Base-by-base conservation (phyloP, 2,329 filamentous ascomycete genomes). In the Monosporascus sp. region DNA sequence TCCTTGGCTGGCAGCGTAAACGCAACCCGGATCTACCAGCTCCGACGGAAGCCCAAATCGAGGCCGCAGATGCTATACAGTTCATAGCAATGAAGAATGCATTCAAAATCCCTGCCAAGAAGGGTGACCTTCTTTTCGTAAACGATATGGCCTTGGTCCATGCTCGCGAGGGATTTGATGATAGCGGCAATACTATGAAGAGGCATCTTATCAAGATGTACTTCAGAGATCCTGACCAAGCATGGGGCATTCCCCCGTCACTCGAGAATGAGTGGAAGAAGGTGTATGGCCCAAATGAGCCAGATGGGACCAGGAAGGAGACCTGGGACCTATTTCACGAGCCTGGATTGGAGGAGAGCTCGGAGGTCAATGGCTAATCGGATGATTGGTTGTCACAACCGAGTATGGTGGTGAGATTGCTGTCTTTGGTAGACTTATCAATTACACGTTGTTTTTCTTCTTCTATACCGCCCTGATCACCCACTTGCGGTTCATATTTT, bases 111-210 rank as follows among this genome's bases (percentile, higher is more conserved):
- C 54, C 54, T 20, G 46, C 45, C 49, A 14, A 20, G 1, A 54
- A 53, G 35, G 54, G 54, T 1, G 54, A 56, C 20, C 46, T 56
- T 3, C 45, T 41, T 14, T 52, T 54, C 41, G 52, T 54, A 49
- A 56, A 56, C 49, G 52, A 56, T 38, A 53, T 54, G 52, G 45
- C 51, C 3, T 51, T 56, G 47, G 50, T 56, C 49, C 54, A 56
- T 19, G 52, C 49, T 19, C 54, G 54, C 6, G 46, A 38, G 17
- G 35, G 31, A 6, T 54, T 52, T 38, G 50, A 49, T 16, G 54
- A 56, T n/a, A 49, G 24, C 3, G 49, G 40, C 1, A 31, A 50
- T 2, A 37, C 35, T 2, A 43, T 49, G 3, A 45, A 56, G 40
- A 40, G 54, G 43, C 54, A 56, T 22, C 37, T 56, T 20, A 27